A percentile compares a stretch with the other conserved stretches of the same genome.
Evolutionary conservation across 257 asterid species (phyloP).

Genomic region (Nicotiana benthamiana): DNA sequence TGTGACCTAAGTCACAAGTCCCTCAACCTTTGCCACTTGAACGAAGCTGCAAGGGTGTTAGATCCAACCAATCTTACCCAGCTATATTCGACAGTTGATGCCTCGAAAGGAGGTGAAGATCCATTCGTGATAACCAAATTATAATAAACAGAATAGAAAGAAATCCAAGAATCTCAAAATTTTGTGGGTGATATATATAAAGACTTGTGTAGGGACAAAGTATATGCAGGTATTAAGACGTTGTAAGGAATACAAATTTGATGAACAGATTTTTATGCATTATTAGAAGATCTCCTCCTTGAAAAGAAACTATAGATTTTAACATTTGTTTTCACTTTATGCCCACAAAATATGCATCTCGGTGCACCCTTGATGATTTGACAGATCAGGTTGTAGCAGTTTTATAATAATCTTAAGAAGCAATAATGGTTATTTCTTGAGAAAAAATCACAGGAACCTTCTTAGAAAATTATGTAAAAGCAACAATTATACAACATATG

Average conservation of each 20-base stretch:
- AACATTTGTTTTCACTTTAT: neutral
- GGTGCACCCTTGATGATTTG: neutral
- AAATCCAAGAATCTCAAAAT: neutral
- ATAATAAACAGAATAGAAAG: neutral
- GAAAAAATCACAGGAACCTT: neutral
- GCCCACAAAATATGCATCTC: neutral
- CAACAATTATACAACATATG: neutral
- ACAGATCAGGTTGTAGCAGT: neutral
- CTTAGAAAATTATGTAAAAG: neutral
- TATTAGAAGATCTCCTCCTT: neutral
- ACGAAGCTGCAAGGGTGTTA: no score
- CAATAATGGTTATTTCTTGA: neutral
- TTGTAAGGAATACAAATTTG: neutral
- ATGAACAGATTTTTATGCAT: neutral
- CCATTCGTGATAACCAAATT: neutral
- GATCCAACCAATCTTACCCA: neutral
- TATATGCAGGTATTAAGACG: neutral
- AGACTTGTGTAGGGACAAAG: neutral
- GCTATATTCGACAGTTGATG: neutral
- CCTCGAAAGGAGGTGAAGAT: neutral
- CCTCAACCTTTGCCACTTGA: no score
- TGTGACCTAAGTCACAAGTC: no score
- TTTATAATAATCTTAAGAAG: neutral
- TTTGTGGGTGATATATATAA: neutral
- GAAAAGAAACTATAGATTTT: neutral